Base-by-base conservation (phyloP, 768 basidiomycete species). In the Suillus decipiens region DNA sequence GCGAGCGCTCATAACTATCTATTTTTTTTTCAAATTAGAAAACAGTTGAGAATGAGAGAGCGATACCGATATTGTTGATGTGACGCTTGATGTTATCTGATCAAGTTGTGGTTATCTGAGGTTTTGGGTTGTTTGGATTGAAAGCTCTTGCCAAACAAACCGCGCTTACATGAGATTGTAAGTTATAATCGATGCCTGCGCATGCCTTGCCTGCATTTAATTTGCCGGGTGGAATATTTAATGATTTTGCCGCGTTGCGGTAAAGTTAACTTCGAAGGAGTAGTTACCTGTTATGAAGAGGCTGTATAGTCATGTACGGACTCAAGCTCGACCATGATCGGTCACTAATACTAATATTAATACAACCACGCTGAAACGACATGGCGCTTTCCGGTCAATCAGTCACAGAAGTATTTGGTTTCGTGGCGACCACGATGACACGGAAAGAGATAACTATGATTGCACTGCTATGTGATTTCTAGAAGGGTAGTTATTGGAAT, bases 141-240 rank as follows among this genome's bases (percentile, higher is more conserved):
- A 57, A 57, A 36, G 56, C 56, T 57, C 41, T 57, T 57, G 56
- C 56, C 56, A 57, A 57, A 57, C 56, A 57, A 57, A 41, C 22
- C 24, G 37, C 36, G 37, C 36, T 37, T 37, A 37, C 48, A n/a
- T n/a, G n/a, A n/a, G n/a, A n/a, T n/a, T n/a, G 31, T 33, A 28
- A 50, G 48, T 50, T 50, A 50, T 50, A 3, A 11, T 31, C 51
- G 51, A 53, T 53, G 11, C 19, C 11, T 19, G 33, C 17, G n/a
- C 7, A 14, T 5, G 33, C 33, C 51, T 53, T n/a, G 19, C 33
- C 17, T 33, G 51, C 31, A 34, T 53, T 53, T 53, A 53, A 53
- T 53, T 53, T 5, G 33, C 31, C 11, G 31, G 19, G 19, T 53
- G 51, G 51, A 53, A 53, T 53, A 34, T 53, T 51, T 51, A 51